Percentiles rank a stretch among this genome's conserved stretches.
Conservation (phyloP, 352 stramenopile species). For the Globisporangium sylvaticum region DNA sequence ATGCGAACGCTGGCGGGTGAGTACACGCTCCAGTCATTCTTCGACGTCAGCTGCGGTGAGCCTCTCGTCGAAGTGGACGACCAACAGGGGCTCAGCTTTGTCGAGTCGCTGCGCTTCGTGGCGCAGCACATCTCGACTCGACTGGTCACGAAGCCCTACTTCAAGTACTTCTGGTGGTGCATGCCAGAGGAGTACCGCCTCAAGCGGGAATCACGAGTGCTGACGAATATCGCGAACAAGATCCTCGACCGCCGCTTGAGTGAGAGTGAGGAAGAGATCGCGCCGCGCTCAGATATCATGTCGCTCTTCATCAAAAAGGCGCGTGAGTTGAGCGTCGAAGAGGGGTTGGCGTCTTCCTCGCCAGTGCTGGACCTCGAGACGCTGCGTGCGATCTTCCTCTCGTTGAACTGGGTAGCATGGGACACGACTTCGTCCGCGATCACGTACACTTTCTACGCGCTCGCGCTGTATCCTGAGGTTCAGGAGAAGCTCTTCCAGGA, state of each 20-base stretch:
- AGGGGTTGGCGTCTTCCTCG: no score
- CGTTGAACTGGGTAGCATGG: no score
- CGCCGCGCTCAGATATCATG: conserved; percentile 33
- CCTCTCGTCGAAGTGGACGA: not conserved
- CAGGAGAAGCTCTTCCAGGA: no score
- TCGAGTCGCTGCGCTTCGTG: not conserved
- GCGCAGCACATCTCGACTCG: not conserved
- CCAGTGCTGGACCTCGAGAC: no score
- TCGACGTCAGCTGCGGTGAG: not conserved
- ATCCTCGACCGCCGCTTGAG: not conserved
- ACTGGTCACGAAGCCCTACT: not conserved
- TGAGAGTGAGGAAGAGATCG: conserved; percentile 14
- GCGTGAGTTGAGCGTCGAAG: conserved; percentile 18
- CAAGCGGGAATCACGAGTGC: not conserved
- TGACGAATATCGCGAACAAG: not conserved
- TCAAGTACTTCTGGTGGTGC: no score
- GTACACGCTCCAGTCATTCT: conserved; percentile 1
- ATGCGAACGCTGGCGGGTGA: not conserved
- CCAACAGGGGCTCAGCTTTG: conserved; percentile 12
- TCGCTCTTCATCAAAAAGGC: conserved; percentile 52
- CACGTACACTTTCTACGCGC: no score
- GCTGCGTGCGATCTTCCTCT: no score
- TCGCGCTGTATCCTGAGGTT: no score
- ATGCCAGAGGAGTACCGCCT: no score
- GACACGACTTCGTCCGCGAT: no score